Base-by-base conservation (phyloP, 148 eudicot genomes). In the Silene latifolia region DNA sequence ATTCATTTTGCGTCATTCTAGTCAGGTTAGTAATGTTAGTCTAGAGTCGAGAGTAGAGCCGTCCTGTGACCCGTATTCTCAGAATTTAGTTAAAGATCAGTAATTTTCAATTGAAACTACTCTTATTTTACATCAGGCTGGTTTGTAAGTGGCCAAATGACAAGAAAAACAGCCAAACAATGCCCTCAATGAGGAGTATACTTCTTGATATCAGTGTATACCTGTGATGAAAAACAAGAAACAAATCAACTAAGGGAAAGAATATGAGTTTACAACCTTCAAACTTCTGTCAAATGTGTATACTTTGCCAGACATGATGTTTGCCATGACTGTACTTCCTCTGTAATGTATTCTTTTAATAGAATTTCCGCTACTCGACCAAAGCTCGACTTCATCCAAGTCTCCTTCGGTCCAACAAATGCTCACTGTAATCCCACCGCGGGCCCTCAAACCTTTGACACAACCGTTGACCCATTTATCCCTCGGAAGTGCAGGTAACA, bases 401-500 rank as follows among this genome's bases (percentile, higher is more conserved):
- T 91, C 83, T 60, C 98, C 94, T 76, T 86, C 88, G 12, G 61
- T 84, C 97, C 98, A 93, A 85, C 92, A 88, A 20, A 93, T 82
- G 71, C 85, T 85, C 29, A 91, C 90, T 0, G 97, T 91, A 14
- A 91, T 57, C 27, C 89, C 91, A 8, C 97, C 97, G 2, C 92
- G 87, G 0, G 97, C 98, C 81, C 89, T 89, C 83, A 93, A 80
- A 19, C 98, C 98, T 83, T 86, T 89, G 53, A 88, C 89, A 62
- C 92, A 91, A 4, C 98, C 98, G 47, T 82, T 87, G 0, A 87
- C 69, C 98, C 97, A 93, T 77, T 91, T 93, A 32, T 88, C 91
- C 19, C 81, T 81, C 18, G 97, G 98, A 70, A 91, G 91, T 48
- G 97, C 97, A 9, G 97, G 98, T 32, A 93, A 91, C 67, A 93